A percentile compares a stretch with the other conserved stretches of the same genome.
These are phyloP conservation scores for Aspergillus spinulosporus DNA, from an alignment of 2,329 filamentous ascomycete genomes.

Conservation along the genomic window DNA sequence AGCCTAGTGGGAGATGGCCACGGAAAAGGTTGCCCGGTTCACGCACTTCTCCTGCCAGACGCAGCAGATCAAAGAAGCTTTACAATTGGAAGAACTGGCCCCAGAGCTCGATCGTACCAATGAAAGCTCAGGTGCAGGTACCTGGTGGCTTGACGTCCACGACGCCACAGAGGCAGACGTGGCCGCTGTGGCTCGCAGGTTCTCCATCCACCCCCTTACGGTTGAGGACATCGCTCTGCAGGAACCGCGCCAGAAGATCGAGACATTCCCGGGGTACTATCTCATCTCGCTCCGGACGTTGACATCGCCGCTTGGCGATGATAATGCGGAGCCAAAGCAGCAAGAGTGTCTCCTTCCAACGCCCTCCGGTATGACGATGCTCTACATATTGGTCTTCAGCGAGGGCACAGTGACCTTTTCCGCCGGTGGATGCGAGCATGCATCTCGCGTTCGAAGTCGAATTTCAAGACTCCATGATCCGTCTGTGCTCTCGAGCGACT, in stretches of 20 bases:
- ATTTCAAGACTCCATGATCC: constrained; percentile 90
- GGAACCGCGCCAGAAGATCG: constrained; percentile 95
- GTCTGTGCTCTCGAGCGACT: constrained; percentile 86
- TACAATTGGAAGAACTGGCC: constrained; percentile 23
- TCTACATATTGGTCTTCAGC: constrained; percentile 93
- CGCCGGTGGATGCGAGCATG: constrained; percentile 80
- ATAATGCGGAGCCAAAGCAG: neutral
- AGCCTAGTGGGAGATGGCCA: constrained; percentile 5
- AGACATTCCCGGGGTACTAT: constrained; percentile 94
- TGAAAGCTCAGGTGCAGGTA: constrained; percentile 35
- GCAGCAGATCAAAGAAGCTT: constrained; percentile 48
- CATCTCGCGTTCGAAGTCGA: constrained; percentile 79
- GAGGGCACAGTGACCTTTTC: constrained; percentile 93
- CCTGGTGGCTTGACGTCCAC: constrained; percentile 96
- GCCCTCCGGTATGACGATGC: constrained; percentile 78
- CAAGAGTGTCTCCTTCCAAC: neutral
- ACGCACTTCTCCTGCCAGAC: constrained; percentile 93
- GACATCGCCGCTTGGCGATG: constrained; percentile 60
- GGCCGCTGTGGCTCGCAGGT: constrained; percentile 79
- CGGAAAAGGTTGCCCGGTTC: constrained; percentile 57
- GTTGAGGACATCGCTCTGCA: constrained; percentile 93
- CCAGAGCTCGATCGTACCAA: constrained; percentile 16
- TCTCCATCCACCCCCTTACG: constrained; percentile 89
- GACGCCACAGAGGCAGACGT: constrained; percentile 85
- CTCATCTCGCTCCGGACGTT: constrained; percentile 92